Percentiles rank a stretch among this genome's conserved stretches.
These are phyloP conservation scores for Suillus hirtellus DNA, from an alignment of 768 basidiomycete species.

Conservation along the genomic window DNA sequence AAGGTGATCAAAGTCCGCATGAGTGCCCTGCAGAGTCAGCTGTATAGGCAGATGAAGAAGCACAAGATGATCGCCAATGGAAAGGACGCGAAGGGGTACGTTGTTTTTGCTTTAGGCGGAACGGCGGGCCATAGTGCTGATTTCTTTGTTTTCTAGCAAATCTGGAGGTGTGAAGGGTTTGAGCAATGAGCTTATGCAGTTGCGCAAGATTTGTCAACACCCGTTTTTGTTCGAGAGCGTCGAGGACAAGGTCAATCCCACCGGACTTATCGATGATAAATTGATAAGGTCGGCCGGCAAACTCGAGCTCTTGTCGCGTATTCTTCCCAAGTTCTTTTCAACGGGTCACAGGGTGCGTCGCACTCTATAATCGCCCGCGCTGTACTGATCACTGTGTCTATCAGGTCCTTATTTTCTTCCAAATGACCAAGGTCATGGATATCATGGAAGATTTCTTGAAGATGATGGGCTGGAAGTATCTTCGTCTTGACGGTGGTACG, in stretches of 20 bases:
- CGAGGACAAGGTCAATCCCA: constrained; percentile 90
- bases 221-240: constrained; percentile 96
- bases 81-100: constrained; percentile 72
- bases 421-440: constrained; percentile 99
- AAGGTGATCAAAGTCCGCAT: constrained; percentile 96
- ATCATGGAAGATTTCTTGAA: constrained; percentile 96
- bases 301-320: constrained; percentile 85
- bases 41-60: constrained; percentile 98
- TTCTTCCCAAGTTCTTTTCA: constrained; percentile 92
- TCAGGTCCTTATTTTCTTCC: constrained; percentile 98
- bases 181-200: constrained; percentile 96
- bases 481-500: constrained; percentile 94
- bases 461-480: constrained; percentile 81
- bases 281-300: constrained; percentile 89
- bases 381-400: constrained; percentile 12
- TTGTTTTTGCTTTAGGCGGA: constrained; percentile 13
- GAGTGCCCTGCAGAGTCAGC: constrained; percentile 87
- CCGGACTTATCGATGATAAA: constrained; percentile 78
- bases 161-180: constrained; percentile 80
- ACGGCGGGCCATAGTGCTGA: constrained; percentile 2
- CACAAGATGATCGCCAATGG: constrained; percentile 95
- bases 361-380: background rate
- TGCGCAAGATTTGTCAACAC: constrained; percentile 98
- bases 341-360: constrained; percentile 81
- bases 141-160: constrained; percentile 46